Percentiles rank a stretch among this genome's conserved stretches.
These are phyloP conservation scores for Osmozyma mogii DNA, from an alignment of 805 yeast species.

Conservation along the genomic window DNA sequence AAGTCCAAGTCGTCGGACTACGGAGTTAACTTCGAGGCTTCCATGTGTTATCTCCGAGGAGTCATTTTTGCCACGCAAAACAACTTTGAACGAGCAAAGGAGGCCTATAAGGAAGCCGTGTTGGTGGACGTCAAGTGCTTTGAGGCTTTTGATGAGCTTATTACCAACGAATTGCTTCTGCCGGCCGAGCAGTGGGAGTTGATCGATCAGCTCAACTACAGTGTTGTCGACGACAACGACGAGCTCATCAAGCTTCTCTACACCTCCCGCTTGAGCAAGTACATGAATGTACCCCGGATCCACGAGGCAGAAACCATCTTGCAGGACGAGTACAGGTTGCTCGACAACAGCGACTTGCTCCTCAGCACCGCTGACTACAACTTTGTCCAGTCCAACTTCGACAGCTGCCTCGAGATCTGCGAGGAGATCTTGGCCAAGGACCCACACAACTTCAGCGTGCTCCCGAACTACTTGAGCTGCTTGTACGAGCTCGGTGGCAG, in stretches of 20 bases:
- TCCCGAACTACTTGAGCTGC: conserved; percentile 78
- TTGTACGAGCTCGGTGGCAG: conserved; percentile 77
- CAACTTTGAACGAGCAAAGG: conserved; percentile 79
- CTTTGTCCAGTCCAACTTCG: conserved; percentile 71
- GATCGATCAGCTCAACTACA: conserved; percentile 53
- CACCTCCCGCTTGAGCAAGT: conserved; percentile 68
- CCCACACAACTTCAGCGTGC: conserved; percentile 58
- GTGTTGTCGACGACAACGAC: conserved; percentile 69
- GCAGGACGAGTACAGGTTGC: conserved; percentile 63
- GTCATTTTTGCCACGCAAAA: conserved; percentile 74
- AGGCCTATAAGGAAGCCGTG: conserved; percentile 80
- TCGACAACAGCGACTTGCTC: conserved; percentile 62
- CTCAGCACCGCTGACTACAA: conserved; percentile 60
- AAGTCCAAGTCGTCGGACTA: conserved; percentile 56
- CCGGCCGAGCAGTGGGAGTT: conserved; percentile 88
- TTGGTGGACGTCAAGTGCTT: conserved; percentile 83
- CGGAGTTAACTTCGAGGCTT: conserved; percentile 80
- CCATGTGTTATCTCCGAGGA: conserved; percentile 81
- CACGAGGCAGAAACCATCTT: conserved; percentile 61
- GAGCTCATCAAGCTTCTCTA: conserved; percentile 75
- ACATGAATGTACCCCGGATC: conserved; percentile 48
- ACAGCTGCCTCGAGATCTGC: conserved; percentile 67
- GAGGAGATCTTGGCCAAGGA: conserved; percentile 54
- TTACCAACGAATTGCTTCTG: conserved; percentile 63
- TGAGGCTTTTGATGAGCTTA: conserved; percentile 82